phyloP scores from a whole-genome alignment of 768 basidiomycete genomes.

The Xerocomellus dryophilus region DNA sequence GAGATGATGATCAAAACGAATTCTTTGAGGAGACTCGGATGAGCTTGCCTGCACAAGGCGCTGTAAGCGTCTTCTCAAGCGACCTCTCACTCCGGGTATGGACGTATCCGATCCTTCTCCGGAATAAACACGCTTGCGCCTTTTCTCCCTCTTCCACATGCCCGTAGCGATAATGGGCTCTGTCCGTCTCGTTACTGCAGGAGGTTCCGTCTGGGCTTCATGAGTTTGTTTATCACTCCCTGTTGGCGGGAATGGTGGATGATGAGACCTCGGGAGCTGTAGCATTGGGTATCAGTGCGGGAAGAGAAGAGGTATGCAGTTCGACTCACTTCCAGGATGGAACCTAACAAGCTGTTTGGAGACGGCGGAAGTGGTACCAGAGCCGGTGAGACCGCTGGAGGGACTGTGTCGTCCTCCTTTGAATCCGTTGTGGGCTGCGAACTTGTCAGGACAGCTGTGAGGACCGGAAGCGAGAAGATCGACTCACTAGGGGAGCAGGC shows the following conservation, averaged over 20 bases:
- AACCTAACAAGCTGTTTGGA: conserved; percentile 13
- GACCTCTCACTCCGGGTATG: neutral
- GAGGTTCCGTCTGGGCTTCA: conserved; percentile 8
- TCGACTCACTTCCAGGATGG: conserved; percentile 19
- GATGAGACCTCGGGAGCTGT: conserved; percentile 17
- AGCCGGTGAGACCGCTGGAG: conserved; percentile 9
- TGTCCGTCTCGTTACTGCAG: neutral
- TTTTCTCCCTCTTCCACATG: conserved; percentile 11
- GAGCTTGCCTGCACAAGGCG: conserved; percentile 18
- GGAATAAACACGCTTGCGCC: neutral
- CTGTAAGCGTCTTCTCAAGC: conserved; percentile 11
- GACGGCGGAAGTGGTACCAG: conserved; percentile 25
- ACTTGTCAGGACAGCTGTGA: neutral
- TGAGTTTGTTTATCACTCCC: neutral
- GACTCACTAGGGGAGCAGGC: conserved; percentile 13
- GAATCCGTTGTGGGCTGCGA: conserved; percentile 8
- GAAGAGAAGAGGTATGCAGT: neutral
- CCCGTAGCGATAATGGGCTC: conserved; percentile 5
- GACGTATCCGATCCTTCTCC: neutral
- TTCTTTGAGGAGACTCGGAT: neutral
- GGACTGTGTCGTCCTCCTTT: neutral
- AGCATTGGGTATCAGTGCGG: neutral
- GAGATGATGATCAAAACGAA: neutral
- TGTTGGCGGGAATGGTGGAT: conserved; percentile 1
- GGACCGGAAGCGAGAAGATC: neutral